Base-by-base conservation (phyloP, 495 filamentous ascomycete genomes). In the Penicillium angulare region DNA sequence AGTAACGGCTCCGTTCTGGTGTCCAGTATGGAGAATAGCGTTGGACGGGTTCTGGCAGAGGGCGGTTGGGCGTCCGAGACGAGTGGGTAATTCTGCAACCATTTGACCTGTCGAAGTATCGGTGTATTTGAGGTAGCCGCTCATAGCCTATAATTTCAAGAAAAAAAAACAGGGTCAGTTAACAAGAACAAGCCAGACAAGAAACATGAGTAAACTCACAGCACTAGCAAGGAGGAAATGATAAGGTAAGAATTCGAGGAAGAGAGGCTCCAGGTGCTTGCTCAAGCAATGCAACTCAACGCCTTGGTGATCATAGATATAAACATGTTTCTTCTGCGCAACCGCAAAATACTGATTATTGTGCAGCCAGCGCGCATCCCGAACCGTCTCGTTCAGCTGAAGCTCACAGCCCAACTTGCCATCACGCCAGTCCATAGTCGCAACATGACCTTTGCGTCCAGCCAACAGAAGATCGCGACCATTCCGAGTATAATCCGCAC, bases 341-440 rank as follows among this genome's bases (percentile, higher is more conserved):
- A 96, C 90, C 3, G 95, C 93, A 69, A 97, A 96, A 69, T 80
- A 90, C 57, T 96, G 91, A 65, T 95, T 90, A 59, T 96, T 97
- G 67, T 98, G 92, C 47, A 98, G 76, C 89, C 92, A 98, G 58
- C 82, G 84, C 15, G 85, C 89, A 76, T 96, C 91, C 29, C 92
- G 73, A 5, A 97, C 81, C 0, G 90, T 97, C 73, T 97, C 93
- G 23, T 81, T 80, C 46, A 97, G 76, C 56, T 98, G 90, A 48
- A 97, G 61, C 67, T 98, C 93, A 60, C 88, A 96, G 3, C 87
- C 89, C 32, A 97, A 67, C 60, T 89, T 95, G 10, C 91, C 95
- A 50, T 87, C 83, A 51, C 93, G 79, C 93, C 93, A 98, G 70
- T 98, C 92, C 83, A 97, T 93, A 2, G 88, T 91, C 50, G 93